Evolutionary conservation across 2,329 filamentous ascomycete genomes (phyloP).

Genomic region (Neonectria faginata): DNA sequence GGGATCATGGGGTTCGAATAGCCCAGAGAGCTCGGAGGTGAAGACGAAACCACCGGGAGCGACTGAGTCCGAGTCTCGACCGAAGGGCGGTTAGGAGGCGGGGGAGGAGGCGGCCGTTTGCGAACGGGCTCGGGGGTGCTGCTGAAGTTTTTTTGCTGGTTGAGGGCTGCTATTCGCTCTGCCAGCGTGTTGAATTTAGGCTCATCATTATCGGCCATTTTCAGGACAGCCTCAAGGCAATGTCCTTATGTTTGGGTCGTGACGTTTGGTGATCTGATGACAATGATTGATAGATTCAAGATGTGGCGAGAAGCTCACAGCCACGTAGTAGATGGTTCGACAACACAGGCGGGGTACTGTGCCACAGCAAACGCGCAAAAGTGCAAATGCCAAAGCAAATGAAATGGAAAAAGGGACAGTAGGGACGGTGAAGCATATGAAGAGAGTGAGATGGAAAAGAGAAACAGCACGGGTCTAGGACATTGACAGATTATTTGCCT

Average conservation of each 20-base stretch:
- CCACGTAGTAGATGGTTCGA: not conserved
- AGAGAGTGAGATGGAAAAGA: conserved; percentile 18
- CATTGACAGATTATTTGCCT: conserved; percentile 25
- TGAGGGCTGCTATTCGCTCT: conserved; percentile 73
- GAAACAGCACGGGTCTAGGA: conserved; percentile 26
- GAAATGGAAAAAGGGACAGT: conserved; percentile 1
- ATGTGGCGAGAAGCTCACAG: conserved; percentile 12
- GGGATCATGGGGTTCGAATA: conserved; percentile 36
- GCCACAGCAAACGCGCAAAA: conserved; percentile 7
- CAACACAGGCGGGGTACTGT: not conserved
- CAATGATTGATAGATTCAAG: not conserved
- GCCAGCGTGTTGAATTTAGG: conserved; percentile 70
- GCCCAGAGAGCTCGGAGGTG: conserved; percentile 31
- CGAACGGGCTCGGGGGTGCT: conserved; percentile 57
- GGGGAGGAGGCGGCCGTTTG: conserved; percentile 53
- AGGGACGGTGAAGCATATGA: conserved; percentile 29
- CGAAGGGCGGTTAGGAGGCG: conserved; percentile 57
- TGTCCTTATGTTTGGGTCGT: conserved; percentile 2
- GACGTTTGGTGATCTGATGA: not conserved
- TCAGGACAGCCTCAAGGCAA: conserved; percentile 4
- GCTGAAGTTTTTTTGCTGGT: conserved; percentile 70
- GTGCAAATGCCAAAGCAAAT: not conserved
- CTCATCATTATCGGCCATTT: conserved; percentile 72
- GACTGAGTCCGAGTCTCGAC: conserved; percentile 53
- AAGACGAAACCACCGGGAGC: conserved; percentile 50